Conservation (phyloP, 305 asterid species). For the Lippia alba region DNA sequence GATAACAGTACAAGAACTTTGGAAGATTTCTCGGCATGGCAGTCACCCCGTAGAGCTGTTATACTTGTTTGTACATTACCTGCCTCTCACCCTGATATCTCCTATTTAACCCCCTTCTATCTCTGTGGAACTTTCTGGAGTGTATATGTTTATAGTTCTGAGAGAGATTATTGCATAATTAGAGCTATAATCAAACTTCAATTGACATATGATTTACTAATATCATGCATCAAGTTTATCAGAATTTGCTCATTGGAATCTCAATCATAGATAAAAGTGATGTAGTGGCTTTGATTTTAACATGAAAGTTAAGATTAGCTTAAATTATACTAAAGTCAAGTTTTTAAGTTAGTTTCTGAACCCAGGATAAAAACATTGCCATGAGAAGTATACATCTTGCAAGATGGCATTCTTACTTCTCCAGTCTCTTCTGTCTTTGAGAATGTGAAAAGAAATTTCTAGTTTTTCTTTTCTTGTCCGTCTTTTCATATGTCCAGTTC, state of each 20-base stretch:
- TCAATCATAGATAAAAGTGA: conserved; percentile 10
- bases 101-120: conserved; percentile 3
- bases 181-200: conserved; percentile 21
- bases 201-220: conserved; percentile 16
- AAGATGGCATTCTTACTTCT: conserved; percentile 16
- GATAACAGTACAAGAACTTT: conserved; percentile 59
- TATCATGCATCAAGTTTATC: not conserved
- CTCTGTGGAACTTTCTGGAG: not conserved
- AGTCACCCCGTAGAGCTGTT: conserved; percentile 75
- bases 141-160: conserved; percentile 21
- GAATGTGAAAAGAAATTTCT: conserved; percentile 21
- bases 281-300: not conserved
- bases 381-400: not conserved
- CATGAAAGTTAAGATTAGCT: conserved; percentile 7
- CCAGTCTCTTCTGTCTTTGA: not conserved
- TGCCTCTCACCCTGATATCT: conserved; percentile 42
- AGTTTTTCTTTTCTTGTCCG: not conserved
- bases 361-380: conserved; percentile 5
- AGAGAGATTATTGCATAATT: conserved; percentile 21
- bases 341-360: conserved; percentile 6
- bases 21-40: conserved; percentile 64
- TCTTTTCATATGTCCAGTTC: not conserved
- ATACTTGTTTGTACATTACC: conserved; percentile 97
- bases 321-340: not conserved
- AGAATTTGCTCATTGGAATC: conserved; percentile 5